These are phyloP conservation scores for Blepharisma stoltei DNA, from an alignment of 73 alveolate genomes.

Conservation along the genomic window DNA sequence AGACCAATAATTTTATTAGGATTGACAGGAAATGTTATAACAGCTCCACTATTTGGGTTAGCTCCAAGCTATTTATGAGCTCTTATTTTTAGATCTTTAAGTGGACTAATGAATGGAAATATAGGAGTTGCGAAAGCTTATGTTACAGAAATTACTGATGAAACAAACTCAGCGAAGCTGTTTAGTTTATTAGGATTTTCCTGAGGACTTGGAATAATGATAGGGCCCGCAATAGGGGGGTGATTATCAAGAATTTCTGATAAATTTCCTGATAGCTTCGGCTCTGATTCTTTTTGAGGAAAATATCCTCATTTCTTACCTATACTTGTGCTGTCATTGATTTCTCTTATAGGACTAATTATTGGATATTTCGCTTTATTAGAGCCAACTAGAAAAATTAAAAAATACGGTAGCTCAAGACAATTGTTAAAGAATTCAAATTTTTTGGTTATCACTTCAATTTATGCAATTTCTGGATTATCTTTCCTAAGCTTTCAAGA, in stretches of 20 bases:
- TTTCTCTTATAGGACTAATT: background rate
- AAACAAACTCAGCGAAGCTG: background rate
- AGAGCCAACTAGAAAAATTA: too few relatives aligned
- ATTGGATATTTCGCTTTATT: background rate
- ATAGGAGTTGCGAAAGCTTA: background rate
- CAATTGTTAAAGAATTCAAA: background rate
- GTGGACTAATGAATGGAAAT: background rate
- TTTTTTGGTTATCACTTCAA: background rate
- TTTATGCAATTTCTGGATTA: background rate
- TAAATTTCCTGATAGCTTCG: background rate
- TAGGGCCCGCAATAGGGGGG: background rate
- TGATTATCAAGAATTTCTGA: background rate
- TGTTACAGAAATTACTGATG: background rate
- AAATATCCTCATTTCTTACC: conserved; percentile 15
- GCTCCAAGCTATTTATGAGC: background rate
- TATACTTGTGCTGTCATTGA: background rate
- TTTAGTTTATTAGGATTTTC: background rate
- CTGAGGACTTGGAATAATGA: background rate
- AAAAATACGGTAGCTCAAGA: too few relatives aligned
- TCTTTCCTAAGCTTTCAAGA: background rate
- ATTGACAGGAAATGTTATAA: background rate
- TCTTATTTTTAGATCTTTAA: background rate
- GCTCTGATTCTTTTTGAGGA: background rate
- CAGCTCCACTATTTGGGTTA: background rate
- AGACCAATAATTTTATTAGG: background rate